Evolutionary conservation across 2,329 filamentous ascomycete species (phyloP).

Genomic region (Calonectria leucothoes): DNA sequence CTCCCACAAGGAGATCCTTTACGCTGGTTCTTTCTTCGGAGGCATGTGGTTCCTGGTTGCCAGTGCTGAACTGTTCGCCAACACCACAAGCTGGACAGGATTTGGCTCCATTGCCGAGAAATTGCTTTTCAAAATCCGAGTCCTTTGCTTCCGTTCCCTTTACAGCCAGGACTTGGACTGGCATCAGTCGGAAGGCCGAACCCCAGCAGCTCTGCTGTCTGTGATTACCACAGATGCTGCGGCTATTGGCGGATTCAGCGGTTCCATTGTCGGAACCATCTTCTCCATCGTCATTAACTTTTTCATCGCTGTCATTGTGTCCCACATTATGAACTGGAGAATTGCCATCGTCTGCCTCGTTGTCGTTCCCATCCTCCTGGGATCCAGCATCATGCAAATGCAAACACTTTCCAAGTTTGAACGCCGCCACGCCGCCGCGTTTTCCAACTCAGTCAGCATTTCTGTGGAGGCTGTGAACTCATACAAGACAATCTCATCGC

Average conservation of each 20-base stretch:
- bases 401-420: slow-evolving; percentile 71
- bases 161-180: slow-evolving; percentile 76
- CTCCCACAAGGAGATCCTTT: slow-evolving; percentile 48
- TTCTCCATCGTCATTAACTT: slow-evolving; percentile 77
- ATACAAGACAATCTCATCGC: slow-evolving; percentile 71
- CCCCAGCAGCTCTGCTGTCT: slow-evolving; percentile 70
- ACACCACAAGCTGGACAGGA: slow-evolving; percentile 65
- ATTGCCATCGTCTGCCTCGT: slow-evolving; percentile 80
- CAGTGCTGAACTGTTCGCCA: slow-evolving; percentile 59
- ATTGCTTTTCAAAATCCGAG: slow-evolving; percentile 71
- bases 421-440: slow-evolving; percentile 72
- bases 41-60: slow-evolving; percentile 68
- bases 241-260: slow-evolving; percentile 75
- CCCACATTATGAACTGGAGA: slow-evolving; percentile 80
- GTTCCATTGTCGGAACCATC: slow-evolving; percentile 76
- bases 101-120: slow-evolving; percentile 69
- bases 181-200: slow-evolving; percentile 75
- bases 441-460: slow-evolving; percentile 71
- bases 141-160: slow-evolving; percentile 73
- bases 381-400: slow-evolving; percentile 76
- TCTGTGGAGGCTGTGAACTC: slow-evolving; percentile 75
- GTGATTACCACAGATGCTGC: slow-evolving; percentile 78
- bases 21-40: slow-evolving; percentile 60
- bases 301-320: slow-evolving; percentile 73
- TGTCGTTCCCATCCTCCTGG: slow-evolving; percentile 75